Evolutionary conservation across 768 basidiomycete genomes (phyloP).

Genomic region (Gymnopilus junonius): DNA sequence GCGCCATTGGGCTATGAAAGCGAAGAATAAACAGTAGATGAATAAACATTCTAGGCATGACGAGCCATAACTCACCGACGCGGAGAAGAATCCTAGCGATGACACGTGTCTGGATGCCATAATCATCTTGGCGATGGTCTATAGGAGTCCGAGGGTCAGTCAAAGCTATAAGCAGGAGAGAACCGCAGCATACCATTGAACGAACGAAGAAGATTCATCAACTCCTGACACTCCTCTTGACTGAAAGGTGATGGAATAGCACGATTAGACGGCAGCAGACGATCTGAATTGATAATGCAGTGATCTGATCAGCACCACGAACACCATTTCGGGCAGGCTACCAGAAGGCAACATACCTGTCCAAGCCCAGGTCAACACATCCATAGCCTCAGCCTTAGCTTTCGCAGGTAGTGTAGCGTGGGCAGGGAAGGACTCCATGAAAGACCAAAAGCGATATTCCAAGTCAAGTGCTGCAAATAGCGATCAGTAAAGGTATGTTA

Average conservation of each 20-base stretch:
- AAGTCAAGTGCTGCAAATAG: slow-evolving; percentile 63
- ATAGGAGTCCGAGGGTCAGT: neutral
- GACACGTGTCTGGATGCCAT: slow-evolving; percentile 58
- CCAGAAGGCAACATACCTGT: slow-evolving; percentile 52
- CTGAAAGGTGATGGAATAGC: slow-evolving; percentile 68
- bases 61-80: slow-evolving; percentile 49
- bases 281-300: slow-evolving; percentile 47
- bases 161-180: neutral
- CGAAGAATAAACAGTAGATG: neutral
- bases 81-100: slow-evolving; percentile 72
- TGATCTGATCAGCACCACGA: neutral
- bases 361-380: slow-evolving; percentile 81
- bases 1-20: slow-evolving; percentile 59
- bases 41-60: neutral
- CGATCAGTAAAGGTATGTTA: neutral
- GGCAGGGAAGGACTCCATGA: slow-evolving; percentile 79
- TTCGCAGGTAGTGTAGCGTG: slow-evolving; percentile 61
- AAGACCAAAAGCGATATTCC: slow-evolving; percentile 84
- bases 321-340: neutral
- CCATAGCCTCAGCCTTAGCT: slow-evolving; percentile 70
- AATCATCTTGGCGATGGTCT: slow-evolving; percentile 36
- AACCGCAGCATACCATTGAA: slow-evolving; percentile 26
- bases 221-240: slow-evolving; percentile 78
- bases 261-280: slow-evolving; percentile 63
- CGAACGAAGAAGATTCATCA: slow-evolving; percentile 58